Conservation (phyloP, 73 alveolate species). For the Diophrys appendiculata region DNA sequence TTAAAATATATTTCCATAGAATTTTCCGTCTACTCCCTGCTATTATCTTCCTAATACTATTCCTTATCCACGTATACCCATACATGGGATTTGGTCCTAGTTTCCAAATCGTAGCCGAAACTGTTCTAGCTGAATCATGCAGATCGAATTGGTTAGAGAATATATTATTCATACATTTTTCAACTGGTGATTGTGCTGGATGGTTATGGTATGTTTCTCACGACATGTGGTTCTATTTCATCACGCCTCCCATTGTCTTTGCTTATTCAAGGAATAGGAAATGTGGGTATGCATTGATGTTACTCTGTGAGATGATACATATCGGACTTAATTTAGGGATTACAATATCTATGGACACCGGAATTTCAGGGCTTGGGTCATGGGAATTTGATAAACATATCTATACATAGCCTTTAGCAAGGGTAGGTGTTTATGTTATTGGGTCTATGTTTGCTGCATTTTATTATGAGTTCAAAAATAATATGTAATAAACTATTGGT, state of each 20-base stretch:
- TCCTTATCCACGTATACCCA: background rate
- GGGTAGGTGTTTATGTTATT: conserved; percentile 23
- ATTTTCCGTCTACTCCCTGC: conserved; percentile 29
- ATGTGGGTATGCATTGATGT: background rate
- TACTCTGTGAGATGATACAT: background rate
- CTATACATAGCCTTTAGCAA: conserved; percentile 31
- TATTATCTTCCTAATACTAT: conserved; percentile 6
- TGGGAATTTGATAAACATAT: background rate
- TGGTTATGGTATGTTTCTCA: conserved; percentile 56
- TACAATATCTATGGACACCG: background rate
- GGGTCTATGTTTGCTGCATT: conserved; percentile 15
- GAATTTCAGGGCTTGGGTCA: background rate
- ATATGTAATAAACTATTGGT: background rate
- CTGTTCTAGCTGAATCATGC: background rate
- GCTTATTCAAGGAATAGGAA: conserved; percentile 24
- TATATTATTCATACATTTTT: conserved; percentile 31
- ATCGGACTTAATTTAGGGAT: too few relatives aligned
- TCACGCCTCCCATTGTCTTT: conserved; percentile 29
- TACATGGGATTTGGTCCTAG: conserved; percentile 43
- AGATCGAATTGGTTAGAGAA: conserved; percentile 46
- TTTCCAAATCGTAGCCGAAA: background rate
- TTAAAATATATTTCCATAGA: conserved; percentile 38
- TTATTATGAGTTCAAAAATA: conserved; percentile 8
- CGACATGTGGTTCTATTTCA: conserved; percentile 48
- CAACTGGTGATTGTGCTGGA: conserved; percentile 42